Percentiles rank a stretch among this genome's conserved stretches.
phyloP scores from a whole-genome alignment of 2,329 filamentous ascomycete species.

The Fusarium duplospermum region DNA sequence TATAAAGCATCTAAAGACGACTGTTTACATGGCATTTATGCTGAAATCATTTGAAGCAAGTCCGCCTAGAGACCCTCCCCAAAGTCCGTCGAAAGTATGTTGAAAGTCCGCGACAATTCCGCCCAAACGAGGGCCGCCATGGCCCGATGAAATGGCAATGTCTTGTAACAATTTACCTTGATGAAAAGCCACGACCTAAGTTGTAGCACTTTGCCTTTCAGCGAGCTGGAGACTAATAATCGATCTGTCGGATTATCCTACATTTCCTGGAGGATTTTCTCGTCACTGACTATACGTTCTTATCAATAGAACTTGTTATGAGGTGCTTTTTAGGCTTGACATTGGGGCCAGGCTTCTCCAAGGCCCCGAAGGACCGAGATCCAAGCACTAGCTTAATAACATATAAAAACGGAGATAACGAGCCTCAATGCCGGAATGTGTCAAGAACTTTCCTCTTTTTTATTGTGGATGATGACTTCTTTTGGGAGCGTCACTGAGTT shows the following conservation, averaged over 20 bases:
- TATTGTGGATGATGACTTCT: not conserved
- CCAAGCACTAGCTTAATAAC: not conserved
- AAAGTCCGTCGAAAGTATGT: no score
- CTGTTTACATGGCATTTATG: not conserved
- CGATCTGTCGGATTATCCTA: accelerated
- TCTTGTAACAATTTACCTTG: not conserved
- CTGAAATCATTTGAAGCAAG: not conserved
- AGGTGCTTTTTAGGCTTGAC: not conserved
- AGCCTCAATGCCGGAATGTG: not conserved
- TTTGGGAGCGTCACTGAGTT: not conserved
- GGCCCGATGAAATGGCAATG: not conserved
- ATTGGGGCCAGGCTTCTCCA: not conserved
- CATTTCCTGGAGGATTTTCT: not conserved
- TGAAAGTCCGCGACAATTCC: not conserved
- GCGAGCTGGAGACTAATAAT: not conserved
- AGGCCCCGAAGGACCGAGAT: not conserved
- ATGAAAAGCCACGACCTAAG: not conserved
- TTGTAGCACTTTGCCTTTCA: not conserved
- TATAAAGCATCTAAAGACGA: not conserved
- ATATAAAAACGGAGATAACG: not conserved
- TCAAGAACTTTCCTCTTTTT: not conserved
- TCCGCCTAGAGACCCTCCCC: not conserved
- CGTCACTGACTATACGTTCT: not conserved
- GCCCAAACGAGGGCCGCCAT: not conserved
- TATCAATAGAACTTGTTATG: not conserved